Conservation (phyloP, 768 basidiomycete genomes). For the Gyrodon lividus region DNA sequence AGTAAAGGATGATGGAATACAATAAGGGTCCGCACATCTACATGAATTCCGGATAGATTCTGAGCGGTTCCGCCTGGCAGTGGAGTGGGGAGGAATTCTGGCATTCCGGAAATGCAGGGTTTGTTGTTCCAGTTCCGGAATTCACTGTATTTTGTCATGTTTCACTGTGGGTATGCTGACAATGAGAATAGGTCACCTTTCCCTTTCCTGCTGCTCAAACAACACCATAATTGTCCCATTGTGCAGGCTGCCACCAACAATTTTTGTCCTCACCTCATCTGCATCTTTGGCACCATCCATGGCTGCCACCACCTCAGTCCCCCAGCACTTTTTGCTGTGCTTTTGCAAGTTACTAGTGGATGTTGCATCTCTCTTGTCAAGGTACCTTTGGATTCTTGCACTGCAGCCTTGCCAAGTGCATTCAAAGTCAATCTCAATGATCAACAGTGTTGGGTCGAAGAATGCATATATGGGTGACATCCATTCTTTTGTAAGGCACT, state of each 20-base stretch:
- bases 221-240: constrained; percentile 19
- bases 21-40: no score
- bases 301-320: constrained; percentile 14
- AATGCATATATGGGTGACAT: constrained; percentile 29
- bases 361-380: constrained; percentile 22
- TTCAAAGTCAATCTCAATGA: constrained; percentile 23
- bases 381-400: constrained; percentile 11
- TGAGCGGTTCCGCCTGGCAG: no score
- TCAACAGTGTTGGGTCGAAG: constrained; percentile 16
- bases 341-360: constrained; percentile 32
- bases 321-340: constrained; percentile 33
- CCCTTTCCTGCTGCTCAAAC: constrained; percentile 29
- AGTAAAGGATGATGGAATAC: no score
- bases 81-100: no score
- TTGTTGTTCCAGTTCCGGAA: no score
- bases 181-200: constrained; percentile 32
- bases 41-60: no score
- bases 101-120: no score
- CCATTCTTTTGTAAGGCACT: constrained; percentile 23
- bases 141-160: no score
- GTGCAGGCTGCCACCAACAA: neutral
- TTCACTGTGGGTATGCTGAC: constrained; percentile 18
- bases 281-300: neutral
- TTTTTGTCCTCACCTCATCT: neutral
- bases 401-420: constrained; percentile 23